Percentiles rank a stretch among this genome's conserved stretches.
phyloP scores from a whole-genome alignment of 345 rosid genomes.

The Firmiana major region DNA sequence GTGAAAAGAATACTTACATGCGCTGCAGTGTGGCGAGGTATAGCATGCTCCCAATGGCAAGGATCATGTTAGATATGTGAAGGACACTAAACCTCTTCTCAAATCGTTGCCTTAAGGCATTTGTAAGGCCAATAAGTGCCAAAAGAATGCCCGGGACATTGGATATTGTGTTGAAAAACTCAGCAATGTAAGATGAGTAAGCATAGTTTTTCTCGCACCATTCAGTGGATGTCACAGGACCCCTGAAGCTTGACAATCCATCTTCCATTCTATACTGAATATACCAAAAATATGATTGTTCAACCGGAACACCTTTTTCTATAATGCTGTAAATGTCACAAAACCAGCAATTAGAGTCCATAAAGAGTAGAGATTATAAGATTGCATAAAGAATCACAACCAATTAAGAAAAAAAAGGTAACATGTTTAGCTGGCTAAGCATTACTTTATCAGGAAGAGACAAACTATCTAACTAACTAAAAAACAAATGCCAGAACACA shows the following conservation, averaged over 20 bases:
- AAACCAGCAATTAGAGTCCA: conserved; percentile 21
- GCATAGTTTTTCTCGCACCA: conserved; percentile 80
- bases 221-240: conserved; percentile 86
- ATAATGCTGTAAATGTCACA: conserved; percentile 18
- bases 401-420: not conserved
- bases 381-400: not conserved
- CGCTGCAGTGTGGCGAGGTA: conserved; percentile 79
- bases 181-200: conserved; percentile 80
- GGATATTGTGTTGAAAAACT: conserved; percentile 81
- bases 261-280: conserved; percentile 54
- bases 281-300: conserved; percentile 7
- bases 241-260: conserved; percentile 83
- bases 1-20: conserved; percentile 45
- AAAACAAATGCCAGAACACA: not conserved
- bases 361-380: not conserved
- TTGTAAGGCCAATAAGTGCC: conserved; percentile 79
- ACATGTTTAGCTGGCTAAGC: not conserved
- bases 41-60: conserved; percentile 90
- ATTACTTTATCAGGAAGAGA: not conserved
- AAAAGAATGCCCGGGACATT: conserved; percentile 70
- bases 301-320: conserved; percentile 17
- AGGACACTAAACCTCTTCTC: conserved; percentile 95
- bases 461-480: not conserved
- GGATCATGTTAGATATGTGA: conserved; percentile 84
- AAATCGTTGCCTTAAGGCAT: conserved; percentile 80